Evolutionary conservation across 108 stramenopile species (phyloP), one percentile per base, ranked within the genome.

Genomic region (Nitzschia sp.): DNA sequence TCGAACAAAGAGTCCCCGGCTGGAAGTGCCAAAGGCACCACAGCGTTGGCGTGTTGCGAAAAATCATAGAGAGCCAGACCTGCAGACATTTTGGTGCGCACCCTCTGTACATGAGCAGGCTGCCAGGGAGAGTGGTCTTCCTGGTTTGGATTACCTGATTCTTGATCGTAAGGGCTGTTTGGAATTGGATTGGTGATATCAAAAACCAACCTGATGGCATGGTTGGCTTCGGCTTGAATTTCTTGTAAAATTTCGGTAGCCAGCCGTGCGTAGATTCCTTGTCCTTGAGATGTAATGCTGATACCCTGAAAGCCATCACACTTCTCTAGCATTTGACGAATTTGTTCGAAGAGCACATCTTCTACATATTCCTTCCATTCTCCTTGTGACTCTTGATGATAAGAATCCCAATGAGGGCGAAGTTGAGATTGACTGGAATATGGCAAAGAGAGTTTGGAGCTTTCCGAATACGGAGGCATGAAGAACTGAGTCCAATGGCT

Each of bases 231-330:
- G 14, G 89, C 83, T 42, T 83, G 68, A 20, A 92, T 60, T 40
- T 89, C 85, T 55, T 92, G 80, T 60, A 92, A 67, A 6, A 92
- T 51, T n/a, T 59, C 67, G 1, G 85, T 72, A 7, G 86, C 73
- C 63, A 92, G 43, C 39, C 87, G 85, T 14, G 80, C 84, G 55
- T 83, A 76, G 10, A 84, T 51, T 14, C 83, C 86, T n/a, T 65
- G 25, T 0, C 82, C 84, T 42, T 88, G 78, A 10, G 83, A 76
- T 10, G 78, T 57, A 15, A 92, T 53, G 15, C 72, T 62, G 59
- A 86, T 72, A 15, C 91, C 91, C 63, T 85, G 85, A 41, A 83
- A 64, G 24, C 65, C 67, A 68, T 92, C 91, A 65, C 80, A 86
- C 19, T 70, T 77, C 69, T 92, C 91, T 44, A 92, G 55, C 44